Evolutionary conservation across 2,329 filamentous ascomycete species (phyloP).

Genomic region (Fusarium sp.): DNA sequence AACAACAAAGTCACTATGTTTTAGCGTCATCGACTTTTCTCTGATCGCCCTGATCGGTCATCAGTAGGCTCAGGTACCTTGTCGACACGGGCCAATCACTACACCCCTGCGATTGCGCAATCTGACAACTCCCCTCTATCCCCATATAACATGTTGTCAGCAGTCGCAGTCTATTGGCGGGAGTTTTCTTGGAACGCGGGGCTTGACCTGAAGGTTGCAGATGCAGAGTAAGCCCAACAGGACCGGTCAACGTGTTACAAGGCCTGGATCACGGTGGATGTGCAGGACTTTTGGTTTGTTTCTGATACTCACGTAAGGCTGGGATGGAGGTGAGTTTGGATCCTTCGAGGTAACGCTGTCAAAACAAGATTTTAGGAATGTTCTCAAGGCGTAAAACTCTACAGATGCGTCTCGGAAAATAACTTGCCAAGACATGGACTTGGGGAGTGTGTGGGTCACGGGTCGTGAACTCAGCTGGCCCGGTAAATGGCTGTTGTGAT

Average conservation of each 20-base stretch:
- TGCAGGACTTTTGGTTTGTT: neutral
- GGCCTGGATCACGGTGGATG: neutral
- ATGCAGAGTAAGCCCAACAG: conserved; percentile 4
- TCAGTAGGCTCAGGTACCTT: neutral
- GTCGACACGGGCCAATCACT: neutral
- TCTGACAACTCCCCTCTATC: neutral
- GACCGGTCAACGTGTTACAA: conserved; percentile 13
- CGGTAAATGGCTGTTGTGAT: neutral
- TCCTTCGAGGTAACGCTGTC: neutral
- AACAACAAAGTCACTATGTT: neutral
- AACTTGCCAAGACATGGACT: neutral
- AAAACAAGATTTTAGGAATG: neutral
- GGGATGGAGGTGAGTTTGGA: neutral
- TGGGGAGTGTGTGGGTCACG: neutral
- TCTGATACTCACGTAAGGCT: conserved; percentile 1
- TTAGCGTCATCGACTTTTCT: neutral
- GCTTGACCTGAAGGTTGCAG: neutral
- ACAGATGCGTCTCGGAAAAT: neutral
- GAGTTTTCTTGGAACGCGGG: neutral
- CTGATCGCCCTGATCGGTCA: neutral
- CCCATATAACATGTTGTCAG: neutral
- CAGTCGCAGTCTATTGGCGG: neutral
- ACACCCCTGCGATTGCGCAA: neutral
- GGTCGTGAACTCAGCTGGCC: neutral
- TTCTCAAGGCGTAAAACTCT: neutral